Percentiles rank a stretch among this genome's conserved stretches.
These are phyloP conservation scores for Lactarius psammicola DNA, from an alignment of 768 basidiomycete species.

Conservation along the genomic window DNA sequence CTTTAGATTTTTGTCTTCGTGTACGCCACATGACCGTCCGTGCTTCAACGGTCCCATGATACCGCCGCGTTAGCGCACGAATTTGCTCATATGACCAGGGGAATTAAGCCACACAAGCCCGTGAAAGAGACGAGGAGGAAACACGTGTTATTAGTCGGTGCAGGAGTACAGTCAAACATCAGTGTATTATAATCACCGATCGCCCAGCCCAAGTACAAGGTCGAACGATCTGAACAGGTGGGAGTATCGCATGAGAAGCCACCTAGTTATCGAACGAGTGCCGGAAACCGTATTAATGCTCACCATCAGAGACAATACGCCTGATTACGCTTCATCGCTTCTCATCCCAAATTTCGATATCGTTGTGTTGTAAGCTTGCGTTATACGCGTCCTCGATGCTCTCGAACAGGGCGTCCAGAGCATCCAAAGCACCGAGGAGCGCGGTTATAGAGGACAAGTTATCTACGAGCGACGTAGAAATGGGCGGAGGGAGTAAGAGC, in stretches of 20 bases:
- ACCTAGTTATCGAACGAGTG: background rate
- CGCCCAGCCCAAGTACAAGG: background rate
- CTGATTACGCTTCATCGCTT: conserved; percentile 43
- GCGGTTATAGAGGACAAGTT: conserved; percentile 82
- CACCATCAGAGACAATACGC: background rate
- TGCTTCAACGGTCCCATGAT: background rate
- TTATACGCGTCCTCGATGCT: conserved; percentile 69
- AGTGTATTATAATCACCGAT: background rate
- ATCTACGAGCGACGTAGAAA: conserved; percentile 47
- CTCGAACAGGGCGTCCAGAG: conserved; percentile 75
- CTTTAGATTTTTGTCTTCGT: background rate
- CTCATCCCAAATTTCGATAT: conserved; percentile 70
- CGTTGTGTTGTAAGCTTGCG: conserved; percentile 50
- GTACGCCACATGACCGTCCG: background rate
- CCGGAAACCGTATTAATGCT: background rate
- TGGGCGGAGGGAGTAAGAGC: background rate
- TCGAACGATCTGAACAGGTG: background rate
- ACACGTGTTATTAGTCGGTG: background rate
- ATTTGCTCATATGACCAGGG: background rate
- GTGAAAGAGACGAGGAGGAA: background rate
- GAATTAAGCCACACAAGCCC: background rate
- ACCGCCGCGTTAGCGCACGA: background rate
- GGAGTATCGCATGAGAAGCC: background rate
- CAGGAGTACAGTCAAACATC: background rate
- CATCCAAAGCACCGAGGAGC: conserved; percentile 68